These are phyloP conservation scores for Alternaria ventricosa DNA, from an alignment of 2,329 filamentous ascomycete genomes.

Conservation along the genomic window DNA sequence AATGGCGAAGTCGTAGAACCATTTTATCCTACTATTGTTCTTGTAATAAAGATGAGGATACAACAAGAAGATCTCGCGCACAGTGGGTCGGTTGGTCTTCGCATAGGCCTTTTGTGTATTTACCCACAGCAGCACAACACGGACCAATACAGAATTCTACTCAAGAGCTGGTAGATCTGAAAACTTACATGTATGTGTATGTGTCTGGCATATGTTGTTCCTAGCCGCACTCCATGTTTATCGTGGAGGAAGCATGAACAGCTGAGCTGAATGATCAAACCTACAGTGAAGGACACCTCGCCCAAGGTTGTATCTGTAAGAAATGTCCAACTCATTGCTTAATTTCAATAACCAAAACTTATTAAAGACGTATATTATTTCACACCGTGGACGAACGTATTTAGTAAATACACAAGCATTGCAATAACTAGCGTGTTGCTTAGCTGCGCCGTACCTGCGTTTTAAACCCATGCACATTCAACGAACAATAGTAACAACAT, in stretches of 20 bases:
- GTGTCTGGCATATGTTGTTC: not conserved
- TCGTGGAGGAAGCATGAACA: not conserved
- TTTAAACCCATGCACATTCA: not conserved
- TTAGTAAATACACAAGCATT: not conserved
- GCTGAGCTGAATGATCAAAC: not conserved
- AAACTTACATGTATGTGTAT: not conserved
- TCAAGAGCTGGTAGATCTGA: not conserved
- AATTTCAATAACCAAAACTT: not conserved
- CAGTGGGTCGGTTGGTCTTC: not conserved
- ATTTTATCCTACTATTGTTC: not conserved
- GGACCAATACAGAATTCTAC: not conserved
- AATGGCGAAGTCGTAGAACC: not conserved
- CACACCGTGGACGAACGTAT: fast-evolving
- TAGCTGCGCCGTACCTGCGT: not conserved
- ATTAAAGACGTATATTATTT: not conserved
- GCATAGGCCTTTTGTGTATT: not conserved
- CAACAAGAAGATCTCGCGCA: too few relatives aligned
- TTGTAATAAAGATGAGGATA: not conserved
- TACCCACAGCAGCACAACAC: not conserved
- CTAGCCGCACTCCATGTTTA: not conserved
- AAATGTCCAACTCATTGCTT: not conserved
- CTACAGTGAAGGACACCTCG: not conserved
- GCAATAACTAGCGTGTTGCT: not conserved
- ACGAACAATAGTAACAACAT: not conserved
- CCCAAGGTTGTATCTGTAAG: not conserved